phyloP scores from a whole-genome alignment of 345 rosid species.

The Hypericum perforatum region DNA sequence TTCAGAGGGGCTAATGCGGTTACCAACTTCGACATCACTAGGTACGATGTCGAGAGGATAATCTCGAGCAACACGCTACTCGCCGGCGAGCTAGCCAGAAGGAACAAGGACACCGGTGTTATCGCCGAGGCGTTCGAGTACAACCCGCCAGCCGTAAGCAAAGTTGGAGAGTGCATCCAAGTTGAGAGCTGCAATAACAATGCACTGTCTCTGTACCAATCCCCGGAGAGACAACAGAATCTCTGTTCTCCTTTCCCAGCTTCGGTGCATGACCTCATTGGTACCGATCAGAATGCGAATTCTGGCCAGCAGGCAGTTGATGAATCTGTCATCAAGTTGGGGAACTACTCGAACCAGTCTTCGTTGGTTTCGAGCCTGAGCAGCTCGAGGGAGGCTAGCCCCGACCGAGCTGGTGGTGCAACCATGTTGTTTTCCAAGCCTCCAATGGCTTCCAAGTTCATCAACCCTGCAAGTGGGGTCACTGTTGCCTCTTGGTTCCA shows the following conservation, averaged over 20 bases:
- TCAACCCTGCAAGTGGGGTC: constrained; percentile 21
- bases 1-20: constrained; percentile 72
- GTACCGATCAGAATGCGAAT: constrained; percentile 26
- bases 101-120: constrained; percentile 32
- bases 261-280: constrained; percentile 37
- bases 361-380: constrained; percentile 56
- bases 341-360: constrained; percentile 38
- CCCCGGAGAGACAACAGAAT: constrained; percentile 25
- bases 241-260: constrained; percentile 22
- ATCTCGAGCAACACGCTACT: constrained; percentile 63
- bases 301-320: constrained; percentile 24
- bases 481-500: constrained; percentile 39
- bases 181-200: constrained; percentile 14
- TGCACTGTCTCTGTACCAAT: constrained; percentile 23
- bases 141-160: constrained; percentile 9
- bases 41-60: constrained; percentile 68
- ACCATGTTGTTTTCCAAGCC: constrained; percentile 41
- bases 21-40: constrained; percentile 63
- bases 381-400: constrained; percentile 65
- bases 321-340: constrained; percentile 19
- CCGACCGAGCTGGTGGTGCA: constrained; percentile 31
- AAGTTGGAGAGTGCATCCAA: constrained; percentile 10
- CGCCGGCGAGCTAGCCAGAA: constrained; percentile 59
- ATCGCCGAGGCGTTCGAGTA: constrained; percentile 17
- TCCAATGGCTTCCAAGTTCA: constrained; percentile 42